Conservation (phyloP, 2,329 filamentous ascomycete species). For the Hypoxylon sp. region DNA sequence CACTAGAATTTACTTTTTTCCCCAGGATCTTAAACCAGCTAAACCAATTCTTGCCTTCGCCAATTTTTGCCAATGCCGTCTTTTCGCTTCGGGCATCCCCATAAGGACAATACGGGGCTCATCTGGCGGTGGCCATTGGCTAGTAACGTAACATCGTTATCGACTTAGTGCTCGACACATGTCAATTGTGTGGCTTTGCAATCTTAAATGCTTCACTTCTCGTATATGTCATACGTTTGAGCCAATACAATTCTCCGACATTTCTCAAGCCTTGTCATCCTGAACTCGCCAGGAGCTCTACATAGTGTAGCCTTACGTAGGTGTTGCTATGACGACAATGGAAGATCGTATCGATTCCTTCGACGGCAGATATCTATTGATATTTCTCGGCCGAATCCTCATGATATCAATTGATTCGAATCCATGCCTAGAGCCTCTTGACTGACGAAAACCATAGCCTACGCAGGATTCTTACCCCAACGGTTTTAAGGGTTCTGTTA, state of each 20-base stretch:
- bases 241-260: constrained; percentile 29
- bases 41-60: constrained; percentile 5
- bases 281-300: neutral
- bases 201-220: constrained; percentile 18
- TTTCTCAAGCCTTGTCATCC: constrained; percentile 1
- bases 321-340: constrained; percentile 31
- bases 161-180: constrained; percentile 13
- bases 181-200: constrained; percentile 35
- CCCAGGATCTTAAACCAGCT: constrained; percentile 36
- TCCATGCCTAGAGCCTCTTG: constrained; percentile 11
- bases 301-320: constrained; percentile 2
- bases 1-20: constrained; percentile 30
- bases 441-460: constrained; percentile 17
- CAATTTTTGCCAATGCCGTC: constrained; percentile 30
- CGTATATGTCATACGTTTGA: constrained; percentile 22
- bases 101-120: constrained; percentile 24
- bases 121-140: constrained; percentile 24
- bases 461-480: constrained; percentile 9
- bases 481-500: constrained; percentile 1
- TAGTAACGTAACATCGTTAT: constrained; percentile 29
- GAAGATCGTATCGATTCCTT: constrained; percentile 13
- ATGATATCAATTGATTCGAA: constrained; percentile 23
- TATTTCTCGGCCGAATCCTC: constrained; percentile 1
- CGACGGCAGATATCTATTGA: constrained; percentile 5
- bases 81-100: constrained; percentile 33